Evolutionary conservation across 768 basidiomycete species (phyloP).

Genomic region (Dentipellis fragilis): DNA sequence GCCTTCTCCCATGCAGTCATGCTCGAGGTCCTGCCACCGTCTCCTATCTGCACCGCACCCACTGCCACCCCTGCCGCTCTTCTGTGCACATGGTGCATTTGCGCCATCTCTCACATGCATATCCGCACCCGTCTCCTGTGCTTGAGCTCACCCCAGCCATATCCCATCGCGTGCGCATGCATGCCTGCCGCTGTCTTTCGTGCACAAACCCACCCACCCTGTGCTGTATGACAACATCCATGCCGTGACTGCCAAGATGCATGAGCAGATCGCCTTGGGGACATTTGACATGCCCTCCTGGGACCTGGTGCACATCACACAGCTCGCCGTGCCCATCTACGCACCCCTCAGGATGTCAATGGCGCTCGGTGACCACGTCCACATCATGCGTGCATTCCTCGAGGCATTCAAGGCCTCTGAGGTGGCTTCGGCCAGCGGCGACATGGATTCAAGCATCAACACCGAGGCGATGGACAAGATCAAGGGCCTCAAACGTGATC

Average conservation of each 20-base stretch:
- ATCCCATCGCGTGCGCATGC: too few relatives aligned
- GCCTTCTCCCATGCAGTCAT: too few relatives aligned
- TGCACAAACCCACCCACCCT: too few relatives aligned
- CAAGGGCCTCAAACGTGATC: conserved; percentile 29
- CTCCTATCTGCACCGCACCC: too few relatives aligned
- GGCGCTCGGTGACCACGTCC: conserved; percentile 77
- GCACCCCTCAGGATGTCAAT: conserved; percentile 82
- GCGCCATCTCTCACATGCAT: too few relatives aligned
- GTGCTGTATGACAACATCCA: conserved; percentile 54
- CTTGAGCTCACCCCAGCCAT: too few relatives aligned
- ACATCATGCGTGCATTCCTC: conserved; percentile 63
- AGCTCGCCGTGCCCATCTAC: conserved; percentile 72
- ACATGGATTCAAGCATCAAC: conserved; percentile 14
- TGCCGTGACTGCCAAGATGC: conserved; percentile 48
- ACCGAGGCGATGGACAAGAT: conserved; percentile 12
- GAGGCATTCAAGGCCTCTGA: conserved; percentile 55
- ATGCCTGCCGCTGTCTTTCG: too few relatives aligned
- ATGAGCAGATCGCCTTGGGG: conserved; percentile 61
- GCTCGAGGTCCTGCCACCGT: too few relatives aligned
- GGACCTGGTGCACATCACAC: conserved; percentile 64
- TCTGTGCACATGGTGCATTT: too few relatives aligned
- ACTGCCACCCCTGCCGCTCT: too few relatives aligned
- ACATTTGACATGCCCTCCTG: conserved; percentile 83
- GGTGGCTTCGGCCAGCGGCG: conserved; percentile 16
- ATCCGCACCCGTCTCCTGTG: too few relatives aligned